Conservation (phyloP, 176 grass and related monocot species). For the Luzula sylvatica region DNA sequence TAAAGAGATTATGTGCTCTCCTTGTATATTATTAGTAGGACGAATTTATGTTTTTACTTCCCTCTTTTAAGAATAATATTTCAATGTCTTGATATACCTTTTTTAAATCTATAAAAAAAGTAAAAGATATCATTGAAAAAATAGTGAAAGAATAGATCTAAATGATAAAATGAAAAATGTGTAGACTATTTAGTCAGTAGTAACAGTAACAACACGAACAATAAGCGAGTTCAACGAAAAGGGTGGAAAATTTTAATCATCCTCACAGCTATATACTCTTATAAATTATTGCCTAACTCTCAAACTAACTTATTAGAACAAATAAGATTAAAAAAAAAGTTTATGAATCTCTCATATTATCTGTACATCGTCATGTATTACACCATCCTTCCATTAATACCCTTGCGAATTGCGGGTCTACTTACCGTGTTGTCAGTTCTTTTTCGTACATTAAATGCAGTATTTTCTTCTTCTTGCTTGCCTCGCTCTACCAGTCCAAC, state of each 20-base stretch:
- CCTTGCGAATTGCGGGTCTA: neutral
- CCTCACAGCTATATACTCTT: constrained; percentile 54
- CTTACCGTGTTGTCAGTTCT: constrained; percentile 15
- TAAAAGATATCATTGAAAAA: constrained; percentile 2
- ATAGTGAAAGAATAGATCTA: too few species aligned
- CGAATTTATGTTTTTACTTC: too few species aligned
- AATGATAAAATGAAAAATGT: too few species aligned
- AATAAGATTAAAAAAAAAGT: constrained; percentile 39
- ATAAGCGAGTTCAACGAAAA: neutral
- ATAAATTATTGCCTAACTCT: constrained; percentile 49
- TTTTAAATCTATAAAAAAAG: neutral
- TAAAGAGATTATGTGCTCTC: neutral
- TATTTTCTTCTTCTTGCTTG: neutral
- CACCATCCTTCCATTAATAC: constrained; percentile 4
- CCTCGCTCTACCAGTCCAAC: constrained; percentile 3
- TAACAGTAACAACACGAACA: neutral
- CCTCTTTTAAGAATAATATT: too few species aligned
- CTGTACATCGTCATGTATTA: constrained; percentile 72
- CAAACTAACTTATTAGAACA: constrained; percentile 33
- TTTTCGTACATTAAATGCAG: constrained; percentile 2
- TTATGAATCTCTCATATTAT: constrained; percentile 25
- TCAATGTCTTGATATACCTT: too few species aligned
- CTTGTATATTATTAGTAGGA: neutral
- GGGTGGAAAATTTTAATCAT: constrained; percentile 2
- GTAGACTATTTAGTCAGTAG: constrained; percentile 1